Evolutionary conservation across 2,329 filamentous ascomycete species (phyloP).

Genomic region (Ophiocordyceps australis): DNA sequence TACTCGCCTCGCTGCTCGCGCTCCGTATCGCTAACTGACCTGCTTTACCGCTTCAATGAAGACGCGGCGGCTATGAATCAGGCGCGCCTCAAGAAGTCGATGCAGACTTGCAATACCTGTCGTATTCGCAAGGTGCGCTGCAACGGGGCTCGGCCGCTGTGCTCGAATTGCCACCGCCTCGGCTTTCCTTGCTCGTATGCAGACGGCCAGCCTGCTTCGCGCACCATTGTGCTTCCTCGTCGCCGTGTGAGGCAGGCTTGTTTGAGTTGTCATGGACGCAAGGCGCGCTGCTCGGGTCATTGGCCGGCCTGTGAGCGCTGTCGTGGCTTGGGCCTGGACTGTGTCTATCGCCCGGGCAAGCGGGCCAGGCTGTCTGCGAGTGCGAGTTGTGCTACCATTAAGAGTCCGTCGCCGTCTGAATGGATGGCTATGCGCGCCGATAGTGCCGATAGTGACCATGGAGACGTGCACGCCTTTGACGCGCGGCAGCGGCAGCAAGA

Average conservation of each 20-base stretch:
- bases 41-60: too few relatives aligned
- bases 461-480: constrained; percentile 14
- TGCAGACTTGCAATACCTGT: constrained; percentile 33
- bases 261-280: constrained; percentile 37
- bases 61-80: too few relatives aligned
- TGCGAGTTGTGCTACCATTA: constrained; percentile 10
- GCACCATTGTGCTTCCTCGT: constrained; percentile 25
- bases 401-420: constrained; percentile 14
- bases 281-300: constrained; percentile 39
- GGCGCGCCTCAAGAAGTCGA: too few relatives aligned
- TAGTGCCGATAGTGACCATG: constrained; percentile 10
- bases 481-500: too few relatives aligned
- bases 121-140: constrained; percentile 39
- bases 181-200: constrained; percentile 40
- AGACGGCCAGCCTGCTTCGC: constrained; percentile 18
- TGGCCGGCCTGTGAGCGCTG: constrained; percentile 32
- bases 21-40: too few relatives aligned
- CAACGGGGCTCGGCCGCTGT: constrained; percentile 32
- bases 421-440: too few relatives aligned
- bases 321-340: constrained; percentile 33
- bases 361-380: constrained; percentile 12
- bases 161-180: constrained; percentile 39
- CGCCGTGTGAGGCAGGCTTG: constrained; percentile 38
- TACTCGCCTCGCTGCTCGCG: too few relatives aligned
- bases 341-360: constrained; percentile 32